A percentile compares a stretch with the other conserved stretches of the same genome.
Evolutionary conservation across 2,329 filamentous ascomycete species (phyloP).

Genomic region (Simplicillium sp.): DNA sequence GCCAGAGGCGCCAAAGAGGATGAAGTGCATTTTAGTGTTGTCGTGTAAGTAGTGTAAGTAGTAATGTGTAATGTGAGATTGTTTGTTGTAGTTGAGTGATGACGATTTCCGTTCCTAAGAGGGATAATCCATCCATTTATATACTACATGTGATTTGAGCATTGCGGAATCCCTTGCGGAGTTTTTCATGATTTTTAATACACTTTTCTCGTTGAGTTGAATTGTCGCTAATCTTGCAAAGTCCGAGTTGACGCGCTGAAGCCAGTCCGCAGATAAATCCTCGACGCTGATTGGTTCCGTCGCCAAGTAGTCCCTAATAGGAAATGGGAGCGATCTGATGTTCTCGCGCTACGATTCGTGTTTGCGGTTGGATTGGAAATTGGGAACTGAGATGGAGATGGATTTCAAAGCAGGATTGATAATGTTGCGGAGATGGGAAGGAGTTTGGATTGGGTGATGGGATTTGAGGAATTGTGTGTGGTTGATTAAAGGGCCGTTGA

Average conservation of each 20-base stretch:
- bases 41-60: not conserved
- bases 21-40: slow-evolving; percentile 23
- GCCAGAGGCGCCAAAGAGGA: slow-evolving; percentile 32
- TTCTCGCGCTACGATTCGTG: too few relatives aligned
- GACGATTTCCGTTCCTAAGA: too few relatives aligned
- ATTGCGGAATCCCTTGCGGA: not conserved
- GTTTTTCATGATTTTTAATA: not conserved
- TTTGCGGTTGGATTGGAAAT: too few relatives aligned
- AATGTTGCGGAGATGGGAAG: too few relatives aligned
- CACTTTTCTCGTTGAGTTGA: too few relatives aligned
- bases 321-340: not conserved
- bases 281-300: slow-evolving; percentile 1
- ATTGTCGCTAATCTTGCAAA: not conserved
- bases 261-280: not conserved
- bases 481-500: too few relatives aligned
- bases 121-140: too few relatives aligned
- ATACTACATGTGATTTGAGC: not conserved
- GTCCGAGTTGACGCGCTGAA: not conserved
- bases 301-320: not conserved
- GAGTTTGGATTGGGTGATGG: too few relatives aligned
- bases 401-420: too few relatives aligned
- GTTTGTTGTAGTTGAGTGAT: not conserved
- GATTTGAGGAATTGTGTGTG: too few relatives aligned
- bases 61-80: not conserved
- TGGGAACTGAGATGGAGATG: too few relatives aligned